Conservation (phyloP, 805 yeast genomes). For the Teunomyces funiuensis region DNA sequence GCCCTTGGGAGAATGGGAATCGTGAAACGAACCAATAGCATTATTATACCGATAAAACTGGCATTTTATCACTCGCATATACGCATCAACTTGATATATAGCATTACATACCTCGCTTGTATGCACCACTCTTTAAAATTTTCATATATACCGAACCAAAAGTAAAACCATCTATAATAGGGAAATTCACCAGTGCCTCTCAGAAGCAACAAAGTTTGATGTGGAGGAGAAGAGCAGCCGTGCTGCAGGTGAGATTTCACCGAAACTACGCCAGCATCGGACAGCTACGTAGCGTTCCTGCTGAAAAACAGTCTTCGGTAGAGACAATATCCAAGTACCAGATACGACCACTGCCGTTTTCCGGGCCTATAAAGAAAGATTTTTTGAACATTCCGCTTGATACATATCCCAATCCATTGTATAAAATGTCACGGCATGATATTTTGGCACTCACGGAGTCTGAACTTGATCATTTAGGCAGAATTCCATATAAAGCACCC, state of each 20-base stretch:
- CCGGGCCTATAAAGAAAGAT: slow-evolving; percentile 8
- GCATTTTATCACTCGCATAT: too few species aligned
- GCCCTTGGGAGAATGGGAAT: slow-evolving; percentile 9
- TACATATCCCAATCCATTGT: slow-evolving; percentile 36
- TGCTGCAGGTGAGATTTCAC: neutral
- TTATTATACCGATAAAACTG: too few species aligned
- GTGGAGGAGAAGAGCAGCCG: slow-evolving; percentile 1
- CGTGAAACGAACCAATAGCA: neutral
- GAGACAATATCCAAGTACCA: slow-evolving; percentile 3
- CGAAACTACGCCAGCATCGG: neutral
- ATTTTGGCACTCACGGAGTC: slow-evolving; percentile 19
- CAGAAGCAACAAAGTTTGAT: neutral
- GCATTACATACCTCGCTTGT: neutral
- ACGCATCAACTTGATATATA: too few species aligned
- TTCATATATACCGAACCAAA: neutral
- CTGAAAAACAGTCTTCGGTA: neutral
- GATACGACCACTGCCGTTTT: slow-evolving; percentile 17
- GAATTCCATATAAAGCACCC: slow-evolving; percentile 21
- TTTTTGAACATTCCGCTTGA: slow-evolving; percentile 16
- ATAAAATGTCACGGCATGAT: slow-evolving; percentile 25
- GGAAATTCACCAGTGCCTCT: too few species aligned
- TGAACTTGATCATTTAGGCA: slow-evolving; percentile 27
- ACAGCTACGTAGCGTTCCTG: neutral
- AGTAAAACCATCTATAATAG: too few species aligned
- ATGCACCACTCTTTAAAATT: too few species aligned